Evolutionary conservation across 2,329 filamentous ascomycete genomes (phyloP), one percentile per base, ranked within the genome.

Genomic region (Colletotrichum godetiae): DNA sequence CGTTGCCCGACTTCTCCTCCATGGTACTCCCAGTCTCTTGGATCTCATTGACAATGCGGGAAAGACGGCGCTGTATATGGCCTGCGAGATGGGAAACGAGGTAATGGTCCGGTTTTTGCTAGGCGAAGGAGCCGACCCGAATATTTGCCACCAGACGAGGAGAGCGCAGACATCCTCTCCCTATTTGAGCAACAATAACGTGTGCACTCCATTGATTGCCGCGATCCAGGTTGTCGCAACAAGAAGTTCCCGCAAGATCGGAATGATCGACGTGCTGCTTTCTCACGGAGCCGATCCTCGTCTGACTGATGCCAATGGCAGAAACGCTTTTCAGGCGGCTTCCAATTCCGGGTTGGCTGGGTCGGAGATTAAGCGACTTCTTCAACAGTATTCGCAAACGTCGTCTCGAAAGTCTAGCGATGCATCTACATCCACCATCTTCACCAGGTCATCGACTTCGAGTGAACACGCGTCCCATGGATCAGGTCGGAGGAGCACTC

Each of bases 41-140:
- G 62, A 81, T 52, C 31, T 63, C 5, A 24, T 72, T 19, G 78
- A 81, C 61, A 68, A 67, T 31, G 75, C 76, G 57, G 77, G 76
- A 12, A 80, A 80, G 58, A 80, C 79, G 19, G 78, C 80, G 3
- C 74, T 80, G 1, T 79, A 76, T 53, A 77, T 79, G 74, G 79
- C 79, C 1, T 79, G 77, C 52, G 78, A 80, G 61, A 77, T 76
- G 60, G 78, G 78, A 3, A 81, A 81, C 33, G 68, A 75, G 46
- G 72, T 68, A 8, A 81, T 81, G 80, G 79, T 78, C 5, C 42
- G 62, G n/a, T 74, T 75, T 24, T 57, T 81, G 37, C 64, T 81
- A 22, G 58, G 57, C 1, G 60, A 55, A 35, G 74, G 74, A 2
- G 78, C 79, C 3, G 67, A 77, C 1, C 77, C 79, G 3, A 77